These are phyloP conservation scores for Neopestalotiopsis clavispora DNA, from an alignment of 2,329 filamentous ascomycete species.

Conservation along the genomic window DNA sequence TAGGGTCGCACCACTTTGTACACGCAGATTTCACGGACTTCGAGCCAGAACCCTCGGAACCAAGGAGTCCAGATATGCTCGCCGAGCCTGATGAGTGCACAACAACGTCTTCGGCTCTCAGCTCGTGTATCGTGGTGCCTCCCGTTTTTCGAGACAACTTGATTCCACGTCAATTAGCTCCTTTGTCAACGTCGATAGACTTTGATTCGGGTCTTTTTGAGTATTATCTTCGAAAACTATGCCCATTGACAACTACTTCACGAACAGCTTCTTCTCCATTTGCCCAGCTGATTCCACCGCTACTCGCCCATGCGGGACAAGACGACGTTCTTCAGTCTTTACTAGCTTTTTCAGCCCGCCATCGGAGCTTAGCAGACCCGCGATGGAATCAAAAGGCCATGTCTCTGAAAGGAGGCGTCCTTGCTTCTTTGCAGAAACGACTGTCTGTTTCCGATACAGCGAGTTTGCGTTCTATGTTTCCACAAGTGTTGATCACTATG, in stretches of 20 bases:
- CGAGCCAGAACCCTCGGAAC: not conserved
- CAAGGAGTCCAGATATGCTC: not conserved
- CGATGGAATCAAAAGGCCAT: constrained; percentile 21
- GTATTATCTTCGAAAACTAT: constrained; percentile 22
- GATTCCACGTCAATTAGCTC: not conserved
- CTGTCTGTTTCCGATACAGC: constrained; percentile 32
- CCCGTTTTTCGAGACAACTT: not conserved
- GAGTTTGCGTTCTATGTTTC: constrained; percentile 21
- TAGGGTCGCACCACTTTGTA: constrained; percentile 22
- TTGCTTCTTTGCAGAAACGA: constrained; percentile 40
- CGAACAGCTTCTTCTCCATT: constrained; percentile 20
- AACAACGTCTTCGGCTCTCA: not conserved
- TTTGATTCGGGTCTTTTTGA: constrained; percentile 16
- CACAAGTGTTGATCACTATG: constrained; percentile 45
- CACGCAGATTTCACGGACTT: constrained; percentile 14
- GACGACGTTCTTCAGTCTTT: constrained; percentile 21
- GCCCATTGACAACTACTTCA: constrained; percentile 22
- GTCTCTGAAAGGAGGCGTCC: constrained; percentile 39
- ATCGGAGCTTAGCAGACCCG: constrained; percentile 19
- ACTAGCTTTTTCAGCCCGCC: constrained; percentile 23
- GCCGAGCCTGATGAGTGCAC: not conserved
- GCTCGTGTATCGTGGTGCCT: not conserved
- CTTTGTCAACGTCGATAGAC: not conserved
- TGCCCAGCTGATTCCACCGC: constrained; percentile 21
- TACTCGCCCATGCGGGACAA: constrained; percentile 18